Evolutionary conservation across 345 rosid species (phyloP).

Genomic region (Aegle marmelos): DNA sequence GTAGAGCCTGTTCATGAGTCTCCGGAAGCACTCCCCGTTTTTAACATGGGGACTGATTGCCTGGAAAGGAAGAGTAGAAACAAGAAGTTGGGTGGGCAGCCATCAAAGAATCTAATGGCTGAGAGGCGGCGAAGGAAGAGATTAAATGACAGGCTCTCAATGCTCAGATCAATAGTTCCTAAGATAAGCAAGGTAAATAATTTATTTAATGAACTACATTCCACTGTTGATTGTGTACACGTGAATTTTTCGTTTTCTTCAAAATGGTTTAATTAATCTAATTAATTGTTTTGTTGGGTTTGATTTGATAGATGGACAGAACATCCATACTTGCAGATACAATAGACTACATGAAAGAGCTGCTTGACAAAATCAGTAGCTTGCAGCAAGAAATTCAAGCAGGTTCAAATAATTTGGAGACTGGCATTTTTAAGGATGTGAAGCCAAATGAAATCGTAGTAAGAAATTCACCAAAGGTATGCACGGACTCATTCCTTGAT

Average conservation of each 20-base stretch:
- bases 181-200: constrained; percentile 82
- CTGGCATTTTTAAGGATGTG: constrained; percentile 41
- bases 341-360: constrained; percentile 61
- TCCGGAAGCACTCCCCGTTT: constrained; percentile 28
- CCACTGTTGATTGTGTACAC: background rate
- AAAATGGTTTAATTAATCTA: background rate
- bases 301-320: constrained; percentile 38
- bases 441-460: constrained; percentile 51
- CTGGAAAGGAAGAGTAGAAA: constrained; percentile 32
- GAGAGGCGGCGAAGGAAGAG: constrained; percentile 86
- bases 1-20: constrained; percentile 34
- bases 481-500: background rate
- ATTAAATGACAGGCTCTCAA: constrained; percentile 75
- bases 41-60: constrained; percentile 23
- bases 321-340: constrained; percentile 50
- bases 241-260: background rate
- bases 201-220: background rate
- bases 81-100: constrained; percentile 70
- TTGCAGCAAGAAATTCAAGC: constrained; percentile 47
- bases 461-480: constrained; percentile 91
- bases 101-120: constrained; percentile 89
- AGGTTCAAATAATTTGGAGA: constrained; percentile 30
- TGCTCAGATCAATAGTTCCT: constrained; percentile 91
- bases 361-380: constrained; percentile 52
- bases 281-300: constrained; percentile 2